Base-by-base conservation (phyloP, 2,329 filamentous ascomycete genomes). In the Penicillium sp. region DNA sequence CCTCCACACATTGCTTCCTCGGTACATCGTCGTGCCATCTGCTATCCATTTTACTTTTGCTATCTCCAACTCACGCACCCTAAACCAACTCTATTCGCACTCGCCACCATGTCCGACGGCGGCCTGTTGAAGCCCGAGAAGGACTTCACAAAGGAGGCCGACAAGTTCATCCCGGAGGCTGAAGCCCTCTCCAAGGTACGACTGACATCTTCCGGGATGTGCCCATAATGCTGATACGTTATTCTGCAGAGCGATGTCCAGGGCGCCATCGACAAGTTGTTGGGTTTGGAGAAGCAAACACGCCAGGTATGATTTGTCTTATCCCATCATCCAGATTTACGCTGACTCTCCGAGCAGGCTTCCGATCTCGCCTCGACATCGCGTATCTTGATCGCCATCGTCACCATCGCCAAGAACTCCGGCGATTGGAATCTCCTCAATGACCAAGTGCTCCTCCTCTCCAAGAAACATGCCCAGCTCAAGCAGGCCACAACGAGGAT, bases 401-500 rank as follows among this genome's bases (percentile, higher is more conserved):
- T 95, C 68, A 95, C 88, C 66, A 82, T 97, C 76, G 91, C 89
- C 76, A 97, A 96, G 74, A 79, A 95, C 70, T 84, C 87, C 16
- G 85, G 85, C 58, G 89, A 98, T 70, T 98, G 93, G 93, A 84
- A 82, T 69, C 75, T 96, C 64, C 80, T 98, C 73, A 97, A 95
- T 69, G 93, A 98, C 74, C 93, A 98, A 74, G 88, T 95, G 54
- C 79, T 95, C 62, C 79, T 96, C 55, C 79, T 98, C 47, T 97
- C 93, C 57, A 98, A 98, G 84, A 98, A 98, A 77, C 93, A 98
- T 86, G 88, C 90, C 62, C 93, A 98, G 77, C 89, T 98, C 67
- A 98, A 98, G 74, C 93, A 97, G 74, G 93, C 93, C 65, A 93
- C 90, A 64, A 97, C 93, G 62, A 93, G 91, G 77, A 98, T 98